Conservation (phyloP, 2,329 filamentous ascomycete species). For the Sporothrix protearum region DNA sequence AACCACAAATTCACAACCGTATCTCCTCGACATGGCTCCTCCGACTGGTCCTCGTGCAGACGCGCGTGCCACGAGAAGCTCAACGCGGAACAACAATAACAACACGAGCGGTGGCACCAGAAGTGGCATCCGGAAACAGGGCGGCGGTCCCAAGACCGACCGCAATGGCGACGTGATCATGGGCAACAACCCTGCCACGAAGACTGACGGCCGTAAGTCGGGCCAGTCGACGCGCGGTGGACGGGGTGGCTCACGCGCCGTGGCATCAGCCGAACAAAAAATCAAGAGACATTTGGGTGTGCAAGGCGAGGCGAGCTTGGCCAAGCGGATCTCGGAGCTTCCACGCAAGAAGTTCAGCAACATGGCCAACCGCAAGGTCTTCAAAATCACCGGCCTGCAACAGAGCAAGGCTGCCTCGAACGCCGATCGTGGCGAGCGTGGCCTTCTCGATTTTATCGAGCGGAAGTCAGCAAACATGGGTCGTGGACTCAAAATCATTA, state of each 20-base stretch:
- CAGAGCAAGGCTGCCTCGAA: constrained; percentile 66
- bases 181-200: constrained; percentile 37
- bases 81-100: constrained; percentile 20
- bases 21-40: constrained; percentile 33
- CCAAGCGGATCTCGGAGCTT: constrained; percentile 30
- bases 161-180: constrained; percentile 60
- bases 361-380: constrained; percentile 35
- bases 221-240: constrained; percentile 19
- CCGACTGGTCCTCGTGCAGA: constrained; percentile 31
- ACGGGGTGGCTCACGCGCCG: constrained; percentile 16
- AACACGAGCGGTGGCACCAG: not conserved
- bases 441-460: constrained; percentile 66
- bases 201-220: constrained; percentile 23
- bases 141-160: constrained; percentile 43
- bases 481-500: constrained; percentile 63
- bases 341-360: constrained; percentile 29
- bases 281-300: constrained; percentile 34
- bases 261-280: constrained; percentile 24
- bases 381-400: constrained; percentile 60
- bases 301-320: constrained; percentile 31
- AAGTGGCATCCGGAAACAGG: constrained; percentile 47
- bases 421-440: constrained; percentile 61
- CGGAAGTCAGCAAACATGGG: constrained; percentile 61
- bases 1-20: not conserved
- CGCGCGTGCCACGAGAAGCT: constrained; percentile 28